Base-by-base conservation (phyloP, 2,329 filamentous ascomycete species). In the Fusarium brachygibbosum region DNA sequence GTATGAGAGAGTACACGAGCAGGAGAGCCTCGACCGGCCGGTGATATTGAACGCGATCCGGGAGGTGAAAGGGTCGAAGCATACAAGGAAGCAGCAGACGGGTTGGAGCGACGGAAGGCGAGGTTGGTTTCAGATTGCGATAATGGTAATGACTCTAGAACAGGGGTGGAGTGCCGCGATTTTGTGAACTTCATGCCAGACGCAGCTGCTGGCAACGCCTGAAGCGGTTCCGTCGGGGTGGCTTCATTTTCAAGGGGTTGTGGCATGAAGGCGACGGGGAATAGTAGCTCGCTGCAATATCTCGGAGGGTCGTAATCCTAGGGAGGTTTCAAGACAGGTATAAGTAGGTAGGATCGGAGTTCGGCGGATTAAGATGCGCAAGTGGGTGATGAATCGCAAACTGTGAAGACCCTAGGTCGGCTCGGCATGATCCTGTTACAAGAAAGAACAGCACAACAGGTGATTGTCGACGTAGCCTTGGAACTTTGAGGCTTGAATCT, bases 31-130 rank as follows among this genome's bases (percentile, higher is more conserved):
- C 87, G 84, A 42, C 87, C 87, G 58, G 86, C 86, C 25, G 91
- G 91, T 11, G 91, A 93, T 71, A 87, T 86, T 35, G 91, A 88
- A 65, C 91, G 86, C 45, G 90, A 92, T 19, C 86, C 87, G 1
- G 90, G 87, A 10, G 90, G 89, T n/a, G 90, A 88, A 29, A 91
- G 82, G 6, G 89, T 90, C 19, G 89, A 88, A 46, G 90, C 84
- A 81, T 92, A 85, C 72, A 90, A 79, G 77, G 89, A 83, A 76
- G 91, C 83, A 66, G 90, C 80, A 41, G 87, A 85, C 37, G 87
- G 84, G 74, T 87, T 86, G 17, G 86, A 84, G 50, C 82, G 79
- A 68, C 86, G 84, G 72, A 85, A 85, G 52, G 85, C 84, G 59
- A 88, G 80, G 54, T 78, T 84, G 44, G 84, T 80, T 56, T 89